Evolutionary conservation across 768 basidiomycete species (phyloP), one percentile per base, ranked within the genome.

Genomic region (Russula sp.): DNA sequence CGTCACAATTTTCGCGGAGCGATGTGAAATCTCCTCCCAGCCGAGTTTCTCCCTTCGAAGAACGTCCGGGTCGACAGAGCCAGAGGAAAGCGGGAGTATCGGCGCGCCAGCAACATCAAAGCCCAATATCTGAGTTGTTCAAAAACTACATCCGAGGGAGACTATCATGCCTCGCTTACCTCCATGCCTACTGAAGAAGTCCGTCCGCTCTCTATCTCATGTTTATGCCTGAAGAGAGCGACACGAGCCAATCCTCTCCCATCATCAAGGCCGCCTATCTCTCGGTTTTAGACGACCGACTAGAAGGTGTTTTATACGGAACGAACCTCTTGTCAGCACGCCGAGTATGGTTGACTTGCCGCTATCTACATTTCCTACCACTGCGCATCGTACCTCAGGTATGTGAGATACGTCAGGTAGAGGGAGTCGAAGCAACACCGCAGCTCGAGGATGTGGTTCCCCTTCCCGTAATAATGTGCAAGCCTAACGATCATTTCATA

Each of bases 161-260:
- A 22, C 2, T 20, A 35, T 22, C n/a, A 50, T 18, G 5, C 22
- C 38, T 42, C 18, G 61, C 79, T 60, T 64, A 93, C 93, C 81
- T 99, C 97, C 87, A 97, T 95, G 22, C 97, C 97, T 46, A 98
- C 92, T 63, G 90, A 93, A 25, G 90, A 93, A 0, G 97, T 99
- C 54, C 97, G 78, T 7, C 96, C 96, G 20, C 89, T 93, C 75
- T 98, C 97, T 56, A 98, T 79, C 74, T 99, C 97, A 70, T 99
- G 97, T 72, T 98, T 97, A 72, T 99, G 97, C 58, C 96, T 80
- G 74, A 98, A 98, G 8, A 99, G 76, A 4, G 87, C 85, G 5
- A 98, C 88, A 56, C 96, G 88, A 0, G 89, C 88, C 53, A 83
- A 81, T 0, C 88, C 89, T 72, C 88, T 77, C 32, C 90, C 90